Conservation (phyloP, 2,329 filamentous ascomycete genomes). For the Chrysoporthe cubensis region DNA sequence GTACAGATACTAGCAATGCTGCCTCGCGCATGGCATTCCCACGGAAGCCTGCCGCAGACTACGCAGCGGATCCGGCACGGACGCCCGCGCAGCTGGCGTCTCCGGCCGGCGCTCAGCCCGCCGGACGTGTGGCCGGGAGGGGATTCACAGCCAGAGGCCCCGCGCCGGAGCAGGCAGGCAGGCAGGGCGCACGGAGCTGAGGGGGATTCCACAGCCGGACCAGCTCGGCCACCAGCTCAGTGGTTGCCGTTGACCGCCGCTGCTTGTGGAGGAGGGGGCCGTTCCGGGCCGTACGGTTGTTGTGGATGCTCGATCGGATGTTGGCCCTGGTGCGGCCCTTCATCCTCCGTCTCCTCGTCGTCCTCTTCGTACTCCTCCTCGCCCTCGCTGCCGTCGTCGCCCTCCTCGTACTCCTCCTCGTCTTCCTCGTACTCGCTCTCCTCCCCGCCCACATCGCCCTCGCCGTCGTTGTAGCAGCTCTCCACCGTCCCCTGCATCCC, state of each 20-base stretch:
- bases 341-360: slow-evolving; percentile 41
- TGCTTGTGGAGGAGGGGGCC: slow-evolving; percentile 47
- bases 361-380: slow-evolving; percentile 54
- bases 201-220: not conserved
- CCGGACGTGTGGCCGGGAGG: not conserved
- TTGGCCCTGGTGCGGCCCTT: slow-evolving; percentile 38
- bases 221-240: slow-evolving; percentile 27
- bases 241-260: slow-evolving; percentile 50
- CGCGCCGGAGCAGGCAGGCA: not conserved
- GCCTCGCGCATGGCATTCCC: not conserved
- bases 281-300: slow-evolving; percentile 53
- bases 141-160: not conserved
- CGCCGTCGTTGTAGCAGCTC: slow-evolving; percentile 59
- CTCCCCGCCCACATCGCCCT: slow-evolving; percentile 54
- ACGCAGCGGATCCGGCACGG: not conserved
- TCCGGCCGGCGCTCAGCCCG: not conserved
- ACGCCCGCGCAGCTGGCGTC: not conserved
- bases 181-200: not conserved
- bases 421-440: slow-evolving; percentile 69
- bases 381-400: slow-evolving; percentile 66
- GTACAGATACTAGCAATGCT: slow-evolving; percentile 1
- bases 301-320: slow-evolving; percentile 37
- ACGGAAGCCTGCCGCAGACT: not conserved
- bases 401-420: slow-evolving; percentile 64
- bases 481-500: slow-evolving; percentile 65